These are phyloP conservation scores for Backusella tuberculispora DNA, from an alignment of 192 early-diverging fungal genomes.

Conservation along the genomic window DNA sequence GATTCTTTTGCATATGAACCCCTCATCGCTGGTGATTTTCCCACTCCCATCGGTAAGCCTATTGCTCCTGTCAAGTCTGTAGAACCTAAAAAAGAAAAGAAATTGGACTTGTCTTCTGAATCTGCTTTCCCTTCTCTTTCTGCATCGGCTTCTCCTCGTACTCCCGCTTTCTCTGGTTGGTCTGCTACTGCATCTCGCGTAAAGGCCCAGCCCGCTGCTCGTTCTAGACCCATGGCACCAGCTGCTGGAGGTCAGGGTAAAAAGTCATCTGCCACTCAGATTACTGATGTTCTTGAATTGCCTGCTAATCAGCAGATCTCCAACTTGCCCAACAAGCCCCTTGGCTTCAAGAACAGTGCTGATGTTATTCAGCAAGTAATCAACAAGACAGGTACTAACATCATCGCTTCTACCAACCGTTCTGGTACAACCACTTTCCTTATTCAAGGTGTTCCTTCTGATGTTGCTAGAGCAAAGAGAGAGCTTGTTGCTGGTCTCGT, in stretches of 20 bases:
- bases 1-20: constrained; percentile 28
- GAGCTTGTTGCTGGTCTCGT: constrained; percentile 75
- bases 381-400: constrained; percentile 71
- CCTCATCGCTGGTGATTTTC: constrained; percentile 34
- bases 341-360: constrained; percentile 49
- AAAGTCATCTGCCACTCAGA: constrained; percentile 44
- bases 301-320: constrained; percentile 52
- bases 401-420: constrained; percentile 82
- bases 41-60: constrained; percentile 35
- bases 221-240: constrained; percentile 41
- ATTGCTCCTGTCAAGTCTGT: constrained; percentile 14
- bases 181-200: constrained; percentile 48
- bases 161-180: constrained; percentile 44
- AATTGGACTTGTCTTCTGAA: constrained; percentile 62
- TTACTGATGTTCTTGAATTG: constrained; percentile 64
- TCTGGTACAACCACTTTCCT: constrained; percentile 79
- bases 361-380: constrained; percentile 66
- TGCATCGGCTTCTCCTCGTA: constrained; percentile 45
- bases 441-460: constrained; percentile 80
- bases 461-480: constrained; percentile 77
- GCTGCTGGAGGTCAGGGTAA: constrained; percentile 38
- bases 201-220: constrained; percentile 35
- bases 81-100: constrained; percentile 24
- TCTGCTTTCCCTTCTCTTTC: constrained; percentile 82
- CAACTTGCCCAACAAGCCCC: constrained; percentile 44